Percentiles rank a stretch among this genome's conserved stretches.
phyloP scores from a whole-genome alignment of 495 filamentous ascomycete species.

The Penicillium salamii region DNA sequence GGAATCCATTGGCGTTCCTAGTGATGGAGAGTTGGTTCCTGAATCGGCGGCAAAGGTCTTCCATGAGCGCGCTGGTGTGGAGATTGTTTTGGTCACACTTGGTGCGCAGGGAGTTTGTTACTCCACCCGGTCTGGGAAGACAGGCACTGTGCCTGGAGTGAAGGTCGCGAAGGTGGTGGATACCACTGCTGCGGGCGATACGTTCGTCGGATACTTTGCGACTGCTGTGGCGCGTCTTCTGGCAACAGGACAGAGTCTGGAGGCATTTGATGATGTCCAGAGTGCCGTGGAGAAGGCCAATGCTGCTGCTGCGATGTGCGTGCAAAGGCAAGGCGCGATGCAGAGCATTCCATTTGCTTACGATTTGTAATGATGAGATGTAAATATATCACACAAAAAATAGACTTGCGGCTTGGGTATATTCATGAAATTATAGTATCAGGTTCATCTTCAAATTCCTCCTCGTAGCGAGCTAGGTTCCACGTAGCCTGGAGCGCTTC shows the following conservation, averaged over 20 bases:
- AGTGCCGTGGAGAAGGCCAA: conserved; percentile 18
- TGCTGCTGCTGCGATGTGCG: conserved; percentile 23
- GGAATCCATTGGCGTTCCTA: conserved; percentile 14
- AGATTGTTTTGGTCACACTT: conserved; percentile 71
- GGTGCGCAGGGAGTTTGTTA: conserved; percentile 66
- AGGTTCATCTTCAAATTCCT: conserved; percentile 17
- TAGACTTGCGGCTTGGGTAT: conserved; percentile 2
- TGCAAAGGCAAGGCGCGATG: conserved; percentile 22
- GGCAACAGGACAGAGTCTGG: conserved; percentile 10
- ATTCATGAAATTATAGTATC: conserved; percentile 11
- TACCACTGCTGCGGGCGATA: conserved; percentile 85
- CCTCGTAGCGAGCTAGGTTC: conserved; percentile 23
- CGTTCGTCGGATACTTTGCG: conserved; percentile 61
- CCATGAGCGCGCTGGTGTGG: conserved; percentile 52
- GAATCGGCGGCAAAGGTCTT: conserved; percentile 51
- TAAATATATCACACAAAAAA: background rate
- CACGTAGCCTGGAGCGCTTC: conserved; percentile 14
- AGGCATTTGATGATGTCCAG: conserved; percentile 21
- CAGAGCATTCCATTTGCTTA: conserved; percentile 28
- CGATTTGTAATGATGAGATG: conserved; percentile 12
- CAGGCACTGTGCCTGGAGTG: conserved; percentile 44
- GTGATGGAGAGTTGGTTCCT: conserved; percentile 15
- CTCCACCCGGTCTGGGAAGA: conserved; percentile 25
- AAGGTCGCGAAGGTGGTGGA: conserved; percentile 68
- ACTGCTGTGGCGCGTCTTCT: conserved; percentile 19